Evolutionary conservation across 1,139 yeast genomes (phyloP), one percentile per base, ranked within the genome.

Genomic region (Yarrowia galli): DNA sequence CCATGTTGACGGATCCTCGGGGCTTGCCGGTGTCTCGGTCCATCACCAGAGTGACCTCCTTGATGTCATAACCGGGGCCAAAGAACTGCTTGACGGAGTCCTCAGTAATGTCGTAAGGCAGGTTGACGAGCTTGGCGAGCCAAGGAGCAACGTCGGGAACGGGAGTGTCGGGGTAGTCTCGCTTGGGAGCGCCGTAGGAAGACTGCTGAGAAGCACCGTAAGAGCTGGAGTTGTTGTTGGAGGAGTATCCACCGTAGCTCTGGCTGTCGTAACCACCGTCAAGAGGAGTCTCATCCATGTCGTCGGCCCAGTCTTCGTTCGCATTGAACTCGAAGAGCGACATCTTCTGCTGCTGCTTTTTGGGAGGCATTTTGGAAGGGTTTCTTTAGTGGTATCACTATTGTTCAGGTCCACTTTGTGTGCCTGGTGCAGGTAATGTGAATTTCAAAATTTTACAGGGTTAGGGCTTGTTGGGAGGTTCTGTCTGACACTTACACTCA

Each of bases 141-240:
- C 80, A 96, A 68, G 99, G 99, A 38, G 98, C 93, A 68, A 82
- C 84, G 75, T 92, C 96, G 64, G 99, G 99, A 71, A 96, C 83
- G 58, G 97, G 97, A 75, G 81, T 89, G 75, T 88, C 95, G 71
- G 83, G 85, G 78, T 91, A 93, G 58, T 45, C 65, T 25, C 65
- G 68, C 45, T 58, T 56, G 56, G 68, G 63, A 8, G 43, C 38
- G 40, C 42, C 63, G 38, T 46, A 45, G 25, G 51, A 46, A 10
- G 51, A 28, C 32, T 28, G 36, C 48, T 43, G 51, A 56, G 63
- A 56, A 3, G 40, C 42, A 3, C 51, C 49, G 51, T 58, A 65
- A n/a, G 68, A 43, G 56, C 46, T 25, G 25, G 40, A 20, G 54
- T 54, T 36, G 38, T 25, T 23, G 56, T 40, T 25, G 46, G 56